Evolutionary conservation across 2,329 filamentous ascomycete genomes (phyloP).

Genomic region (Aureobasidium sp.): DNA sequence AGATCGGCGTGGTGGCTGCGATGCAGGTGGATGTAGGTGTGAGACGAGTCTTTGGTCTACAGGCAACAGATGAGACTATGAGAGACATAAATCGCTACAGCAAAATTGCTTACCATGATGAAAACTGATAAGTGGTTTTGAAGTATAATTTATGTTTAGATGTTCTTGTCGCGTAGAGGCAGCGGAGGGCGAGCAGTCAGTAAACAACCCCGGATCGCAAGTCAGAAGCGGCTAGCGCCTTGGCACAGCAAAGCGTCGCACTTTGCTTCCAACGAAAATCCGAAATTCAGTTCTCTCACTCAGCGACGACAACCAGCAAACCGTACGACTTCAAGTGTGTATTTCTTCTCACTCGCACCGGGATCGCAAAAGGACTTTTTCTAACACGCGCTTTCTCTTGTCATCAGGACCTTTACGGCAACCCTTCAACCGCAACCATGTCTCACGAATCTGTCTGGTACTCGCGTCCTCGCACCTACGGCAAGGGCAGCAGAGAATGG

Average conservation of each 20-base stretch:
- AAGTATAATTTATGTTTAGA: background rate
- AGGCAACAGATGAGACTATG: background rate
- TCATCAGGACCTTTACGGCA: conserved; percentile 12
- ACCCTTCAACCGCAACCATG: conserved; percentile 50
- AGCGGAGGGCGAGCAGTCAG: background rate
- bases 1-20: conserved; percentile 66
- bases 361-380: background rate
- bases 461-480: conserved; percentile 93
- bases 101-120: background rate
- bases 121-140: background rate
- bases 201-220: conserved; percentile 1
- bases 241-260: background rate
- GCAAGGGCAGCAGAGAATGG: conserved; percentile 92
- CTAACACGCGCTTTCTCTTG: conserved; percentile 13
- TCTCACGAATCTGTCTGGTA: conserved; percentile 98
- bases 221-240: background rate
- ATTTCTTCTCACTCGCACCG: background rate
- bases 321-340: conserved; percentile 17
- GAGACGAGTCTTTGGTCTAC: conserved; percentile 52
- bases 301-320: conserved; percentile 16
- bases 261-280: background rate
- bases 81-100: background rate
- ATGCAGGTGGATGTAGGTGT: conserved; percentile 71
- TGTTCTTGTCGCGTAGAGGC: background rate
- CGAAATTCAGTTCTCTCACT: background rate